These are phyloP conservation scores for Aspergillus sparsus DNA, from an alignment of 495 filamentous ascomycete species.

Conservation along the genomic window DNA sequence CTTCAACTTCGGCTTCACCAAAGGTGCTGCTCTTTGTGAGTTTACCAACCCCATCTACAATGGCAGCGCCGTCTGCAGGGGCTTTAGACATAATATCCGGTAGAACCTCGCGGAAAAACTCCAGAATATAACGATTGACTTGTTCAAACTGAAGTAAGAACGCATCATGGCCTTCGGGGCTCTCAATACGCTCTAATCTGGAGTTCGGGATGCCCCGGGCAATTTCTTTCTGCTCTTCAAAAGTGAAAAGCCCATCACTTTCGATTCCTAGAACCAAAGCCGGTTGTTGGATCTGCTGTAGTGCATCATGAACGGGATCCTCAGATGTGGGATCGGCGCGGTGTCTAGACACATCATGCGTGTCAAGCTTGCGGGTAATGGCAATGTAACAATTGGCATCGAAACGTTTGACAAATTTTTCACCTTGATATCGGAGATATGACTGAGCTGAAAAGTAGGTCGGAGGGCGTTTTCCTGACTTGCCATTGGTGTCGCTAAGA, in stretches of 20 bases:
- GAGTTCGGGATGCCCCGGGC: slow-evolving; percentile 80
- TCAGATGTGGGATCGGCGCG: slow-evolving; percentile 49
- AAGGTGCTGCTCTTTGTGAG: slow-evolving; percentile 82
- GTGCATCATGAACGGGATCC: slow-evolving; percentile 64
- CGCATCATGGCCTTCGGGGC: slow-evolving; percentile 92
- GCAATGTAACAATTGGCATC: slow-evolving; percentile 99
- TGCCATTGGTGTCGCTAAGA: slow-evolving; percentile 25
- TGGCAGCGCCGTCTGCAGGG: slow-evolving; percentile 41
- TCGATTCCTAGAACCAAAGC: slow-evolving; percentile 90
- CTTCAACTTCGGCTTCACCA: slow-evolving; percentile 93
- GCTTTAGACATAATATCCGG: slow-evolving; percentile 80
- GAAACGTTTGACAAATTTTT: slow-evolving; percentile 95
- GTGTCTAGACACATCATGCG: slow-evolving; percentile 85
- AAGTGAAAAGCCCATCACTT: slow-evolving; percentile 93
- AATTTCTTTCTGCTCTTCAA: slow-evolving; percentile 90
- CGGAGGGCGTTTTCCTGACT: slow-evolving; percentile 54
- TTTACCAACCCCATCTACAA: slow-evolving; percentile 41
- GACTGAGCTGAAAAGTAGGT: slow-evolving; percentile 97
- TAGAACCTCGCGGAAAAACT: slow-evolving; percentile 78
- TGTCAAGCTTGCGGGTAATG: slow-evolving; percentile 98
- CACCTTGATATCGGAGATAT: slow-evolving; percentile 96
- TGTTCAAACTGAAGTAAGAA: slow-evolving; percentile 97
- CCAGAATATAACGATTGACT: slow-evolving; percentile 83
- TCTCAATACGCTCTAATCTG: slow-evolving; percentile 80
- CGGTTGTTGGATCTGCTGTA: slow-evolving; percentile 83